Conservation (phyloP, 306 rosid species). For the Sicyos baderoa region DNA sequence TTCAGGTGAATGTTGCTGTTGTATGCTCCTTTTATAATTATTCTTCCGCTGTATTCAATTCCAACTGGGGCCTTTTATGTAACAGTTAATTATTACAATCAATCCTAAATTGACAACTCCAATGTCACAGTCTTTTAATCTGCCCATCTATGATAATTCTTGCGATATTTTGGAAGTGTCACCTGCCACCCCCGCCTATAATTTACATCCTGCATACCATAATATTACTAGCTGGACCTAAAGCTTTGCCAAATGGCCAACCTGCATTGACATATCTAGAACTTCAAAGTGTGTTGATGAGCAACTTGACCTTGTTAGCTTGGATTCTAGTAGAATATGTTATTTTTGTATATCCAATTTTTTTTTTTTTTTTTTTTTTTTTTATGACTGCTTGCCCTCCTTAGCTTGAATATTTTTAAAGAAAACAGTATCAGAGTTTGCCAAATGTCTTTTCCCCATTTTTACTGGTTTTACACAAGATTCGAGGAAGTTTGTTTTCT, state of each 20-base stretch:
- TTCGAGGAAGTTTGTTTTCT: neutral
- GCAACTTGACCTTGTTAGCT: neutral
- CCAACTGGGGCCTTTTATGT: neutral
- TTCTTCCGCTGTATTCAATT: neutral
- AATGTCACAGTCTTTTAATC: neutral
- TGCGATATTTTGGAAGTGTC: neutral
- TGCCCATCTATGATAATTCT: neutral
- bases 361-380: too few relatives aligned
- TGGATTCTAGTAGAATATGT: neutral
- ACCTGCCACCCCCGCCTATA: neutral
- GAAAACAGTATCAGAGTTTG: neutral
- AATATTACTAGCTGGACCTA: neutral
- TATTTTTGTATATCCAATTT: neutral
- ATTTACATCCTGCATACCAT: neutral
- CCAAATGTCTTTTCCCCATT: neutral
- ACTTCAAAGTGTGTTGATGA: neutral
- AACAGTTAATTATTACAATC: neutral
- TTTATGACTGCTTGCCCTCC: neutral
- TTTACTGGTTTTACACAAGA: neutral
- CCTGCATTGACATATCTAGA: neutral
- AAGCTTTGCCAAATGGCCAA: neutral
- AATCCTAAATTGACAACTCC: neutral
- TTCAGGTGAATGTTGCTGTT: slow-evolving; percentile 50
- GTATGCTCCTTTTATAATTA: neutral
- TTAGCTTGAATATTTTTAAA: neutral